phyloP scores from a whole-genome alignment of 2,329 filamentous ascomycete species.

The Penicillium hordei region DNA sequence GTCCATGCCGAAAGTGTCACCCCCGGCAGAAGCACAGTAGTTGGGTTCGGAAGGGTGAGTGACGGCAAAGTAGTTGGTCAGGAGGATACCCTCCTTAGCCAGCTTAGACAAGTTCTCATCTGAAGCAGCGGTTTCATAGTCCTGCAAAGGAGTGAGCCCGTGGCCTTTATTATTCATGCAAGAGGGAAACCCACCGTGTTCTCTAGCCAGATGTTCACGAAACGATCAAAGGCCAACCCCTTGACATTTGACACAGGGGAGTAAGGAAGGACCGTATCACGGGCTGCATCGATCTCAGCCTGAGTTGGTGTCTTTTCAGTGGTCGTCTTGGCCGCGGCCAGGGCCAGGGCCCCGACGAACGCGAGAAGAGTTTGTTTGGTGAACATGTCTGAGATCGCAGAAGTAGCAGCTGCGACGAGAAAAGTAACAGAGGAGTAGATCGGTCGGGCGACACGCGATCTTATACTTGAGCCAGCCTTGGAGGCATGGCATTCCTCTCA shows the following conservation, averaged over 20 bases:
- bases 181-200: constrained; percentile 58
- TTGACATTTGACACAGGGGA: constrained; percentile 65
- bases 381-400: constrained; percentile 33
- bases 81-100: constrained; percentile 56
- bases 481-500: background rate
- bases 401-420: constrained; percentile 1
- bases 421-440: constrained; percentile 10
- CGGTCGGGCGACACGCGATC: constrained; percentile 13
- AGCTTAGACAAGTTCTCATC: constrained; percentile 49
- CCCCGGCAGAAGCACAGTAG: constrained; percentile 66
- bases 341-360: constrained; percentile 24
- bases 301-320: constrained; percentile 29
- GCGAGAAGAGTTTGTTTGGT: constrained; percentile 54
- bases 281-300: constrained; percentile 32
- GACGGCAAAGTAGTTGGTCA: constrained; percentile 61
- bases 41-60: constrained; percentile 77
- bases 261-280: constrained; percentile 59
- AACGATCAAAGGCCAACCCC: constrained; percentile 71
- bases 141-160: constrained; percentile 36
- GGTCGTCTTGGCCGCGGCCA: constrained; percentile 29
- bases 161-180: constrained; percentile 41
- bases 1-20: constrained; percentile 71
- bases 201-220: constrained; percentile 74
- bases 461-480: constrained; percentile 17
- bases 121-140: constrained; percentile 62